Evolutionary conservation across 306 rosid species (phyloP), one percentile per base, ranked within the genome.

Genomic region (Clitoria ternatea): DNA sequence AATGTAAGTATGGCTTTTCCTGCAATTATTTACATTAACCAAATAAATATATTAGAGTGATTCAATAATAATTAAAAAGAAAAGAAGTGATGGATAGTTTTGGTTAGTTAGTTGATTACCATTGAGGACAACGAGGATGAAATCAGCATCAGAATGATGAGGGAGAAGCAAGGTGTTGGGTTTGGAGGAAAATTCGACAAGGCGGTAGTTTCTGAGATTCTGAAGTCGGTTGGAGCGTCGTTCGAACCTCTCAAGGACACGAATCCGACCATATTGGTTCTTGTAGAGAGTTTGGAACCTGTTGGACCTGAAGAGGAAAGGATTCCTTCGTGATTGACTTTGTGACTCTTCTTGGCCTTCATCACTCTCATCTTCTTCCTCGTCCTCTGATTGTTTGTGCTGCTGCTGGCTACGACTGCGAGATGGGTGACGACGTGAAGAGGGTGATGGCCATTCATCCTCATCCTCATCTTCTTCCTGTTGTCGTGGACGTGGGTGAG

Each of bases 151-250:
- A 4, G 33, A n/a, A 18, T 80, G 81, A 8, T 65, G 72, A 0
- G 81, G 85, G 2, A 65, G 49, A 4, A 71, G 2, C 2, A 81
- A n/a, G 5, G 85, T 65, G 11, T 43, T 15, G 11, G 85, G 85
- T 42, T 2, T 32, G 14, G 78, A 5, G 11, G 5, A 6, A 1
- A 7, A 49, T 62, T 76, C 68, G 2, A 76, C 7, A 13, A 76
- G 0, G 0, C 81, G 61, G 4, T 65, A 76, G 68, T 81, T 33
- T 60, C n/a, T 17, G 12, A 81, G 72, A 9, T 44, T 61, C 10
- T 64, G 10, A 1, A 76, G 40, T 3, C 17, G 9, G 1, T 37
- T 26, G 14, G 65, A 61, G 1, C 33, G 17, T 18, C 52, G 5
- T 0, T 79, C 69, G n/a, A n/a, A n/a, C n/a, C n/a, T n/a, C n/a